Evolutionary conservation across 768 basidiomycete genomes (phyloP).

Genomic region (Boletus vinaceobasis): DNA sequence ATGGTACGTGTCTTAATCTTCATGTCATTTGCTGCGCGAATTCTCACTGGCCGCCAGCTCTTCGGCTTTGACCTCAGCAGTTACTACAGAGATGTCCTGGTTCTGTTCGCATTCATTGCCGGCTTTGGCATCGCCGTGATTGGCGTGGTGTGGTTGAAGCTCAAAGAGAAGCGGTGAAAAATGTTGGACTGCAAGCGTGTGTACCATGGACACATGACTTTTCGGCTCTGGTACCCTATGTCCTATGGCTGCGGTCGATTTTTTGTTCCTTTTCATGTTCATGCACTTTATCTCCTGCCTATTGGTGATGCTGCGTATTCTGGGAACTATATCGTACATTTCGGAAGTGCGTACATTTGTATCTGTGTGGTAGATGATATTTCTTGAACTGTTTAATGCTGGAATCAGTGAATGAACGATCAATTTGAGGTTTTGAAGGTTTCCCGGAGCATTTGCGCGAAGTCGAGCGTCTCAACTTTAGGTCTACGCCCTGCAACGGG

Average conservation of each 20-base stretch:
- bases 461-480: background rate
- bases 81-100: conserved; percentile 88
- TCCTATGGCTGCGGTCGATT: background rate
- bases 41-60: conserved; percentile 40
- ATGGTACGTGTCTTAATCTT: conserved; percentile 44
- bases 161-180: conserved; percentile 68
- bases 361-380: background rate
- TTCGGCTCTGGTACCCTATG: background rate
- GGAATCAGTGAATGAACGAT: background rate
- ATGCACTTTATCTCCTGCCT: background rate
- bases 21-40: background rate
- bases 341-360: background rate
- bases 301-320: background rate
- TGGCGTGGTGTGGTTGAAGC: conserved; percentile 68
- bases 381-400: background rate
- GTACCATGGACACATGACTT: background rate
- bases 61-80: conserved; percentile 82
- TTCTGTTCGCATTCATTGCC: conserved; percentile 81
- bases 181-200: background rate
- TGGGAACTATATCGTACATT: background rate
- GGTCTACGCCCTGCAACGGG: background rate
- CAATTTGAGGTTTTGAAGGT: background rate
- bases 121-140: conserved; percentile 76
- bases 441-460: background rate
- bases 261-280: background rate